Conservation (phyloP, 768 basidiomycete genomes). For the Epithele typhae region DNA sequence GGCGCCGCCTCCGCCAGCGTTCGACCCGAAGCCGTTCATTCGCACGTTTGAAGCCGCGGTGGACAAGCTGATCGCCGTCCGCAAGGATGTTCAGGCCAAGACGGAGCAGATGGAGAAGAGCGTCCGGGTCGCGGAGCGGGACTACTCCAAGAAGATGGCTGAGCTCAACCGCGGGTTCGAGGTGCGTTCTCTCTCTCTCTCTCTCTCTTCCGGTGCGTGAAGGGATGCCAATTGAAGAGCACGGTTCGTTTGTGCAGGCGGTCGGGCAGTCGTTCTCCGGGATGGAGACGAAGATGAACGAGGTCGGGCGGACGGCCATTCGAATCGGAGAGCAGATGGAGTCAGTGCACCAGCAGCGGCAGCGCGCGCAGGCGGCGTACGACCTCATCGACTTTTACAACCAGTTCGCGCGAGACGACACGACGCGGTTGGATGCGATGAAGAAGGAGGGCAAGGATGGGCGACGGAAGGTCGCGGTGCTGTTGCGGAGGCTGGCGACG, state of each 20-base stretch:
- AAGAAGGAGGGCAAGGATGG: conserved; percentile 89
- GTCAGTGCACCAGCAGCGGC: conserved; percentile 86
- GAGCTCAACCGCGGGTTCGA: conserved; percentile 94
- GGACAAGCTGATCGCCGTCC: conserved; percentile 79
- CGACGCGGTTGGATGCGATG: conserved; percentile 64
- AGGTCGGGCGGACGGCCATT: conserved; percentile 91
- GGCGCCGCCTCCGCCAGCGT: conserved; percentile 47
- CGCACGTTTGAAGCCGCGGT: conserved; percentile 88
- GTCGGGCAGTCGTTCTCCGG: conserved; percentile 84
- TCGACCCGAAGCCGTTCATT: conserved; percentile 91
- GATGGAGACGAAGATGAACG: conserved; percentile 88
- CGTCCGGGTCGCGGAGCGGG: conserved; percentile 82
- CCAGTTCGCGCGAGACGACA: conserved; percentile 83
- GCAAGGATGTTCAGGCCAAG: conserved; percentile 86
- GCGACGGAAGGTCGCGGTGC: conserved; percentile 80
- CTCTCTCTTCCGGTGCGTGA: neutral
- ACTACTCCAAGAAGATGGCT: conserved; percentile 92
- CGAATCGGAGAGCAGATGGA: conserved; percentile 97
- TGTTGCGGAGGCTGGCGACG: conserved; percentile 77
- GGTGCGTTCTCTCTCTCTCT: conserved; percentile 39
- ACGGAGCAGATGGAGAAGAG: conserved; percentile 92
- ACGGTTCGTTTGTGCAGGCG: no score
- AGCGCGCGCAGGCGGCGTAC: conserved; percentile 90
- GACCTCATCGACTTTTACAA: conserved; percentile 94
- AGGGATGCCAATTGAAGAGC: neutral